Evolutionary conservation across 1,284 basidiomycete genomes (phyloP), one percentile per base, ranked within the genome.

Genomic region (Cryptococcus hybrid): DNA sequence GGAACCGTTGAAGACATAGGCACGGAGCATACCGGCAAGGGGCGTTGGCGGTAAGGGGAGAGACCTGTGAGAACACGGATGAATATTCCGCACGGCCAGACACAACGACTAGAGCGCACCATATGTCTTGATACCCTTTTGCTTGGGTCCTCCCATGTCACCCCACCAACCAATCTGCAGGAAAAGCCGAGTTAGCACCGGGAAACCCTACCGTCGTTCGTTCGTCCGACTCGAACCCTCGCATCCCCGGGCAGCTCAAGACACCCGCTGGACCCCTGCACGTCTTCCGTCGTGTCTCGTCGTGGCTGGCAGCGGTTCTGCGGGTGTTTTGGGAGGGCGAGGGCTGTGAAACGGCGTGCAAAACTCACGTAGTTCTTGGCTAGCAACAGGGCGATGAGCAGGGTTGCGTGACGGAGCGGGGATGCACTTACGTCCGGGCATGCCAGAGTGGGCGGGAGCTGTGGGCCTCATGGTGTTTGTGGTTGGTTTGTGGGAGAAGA

Each of bases 161-260:
- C 92, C 92, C 92, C 92, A 96, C 92, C 92, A 95, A 55, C 87
- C 82, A 78, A 84, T 88, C 90, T 94, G 60, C 54, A 58, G 34
- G 2, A 51, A 36, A 24, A 48, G n/a, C 12, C 11, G 18, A 35
- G 30, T 11, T n/a, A 42, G 40, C 40, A n/a, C 40, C 40, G n/a
- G 9, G 9, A 9, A 42, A 42, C n/a, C 9, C n/a, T 42, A n/a
- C 40, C n/a, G n/a, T 42, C n/a, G 9, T 3, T 2, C 40, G 40
- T n/a, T 42, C 40, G 40, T 9, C 40, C 9, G 40, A n/a, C n/a
- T 42, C 40, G n/a, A 42, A 42, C n/a, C 18, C 18, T 47, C 46
- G 40, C n/a, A 42, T 9, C 40, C 40, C 9, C n/a, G 9, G 9
- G 9, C 40, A 9, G 9, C 40, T 42, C 40, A 42, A 42, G 40